Evolutionary conservation across 129 eudicot species (phyloP), one percentile per base, ranked within the genome.

Genomic region (Artemisia tridentata): DNA sequence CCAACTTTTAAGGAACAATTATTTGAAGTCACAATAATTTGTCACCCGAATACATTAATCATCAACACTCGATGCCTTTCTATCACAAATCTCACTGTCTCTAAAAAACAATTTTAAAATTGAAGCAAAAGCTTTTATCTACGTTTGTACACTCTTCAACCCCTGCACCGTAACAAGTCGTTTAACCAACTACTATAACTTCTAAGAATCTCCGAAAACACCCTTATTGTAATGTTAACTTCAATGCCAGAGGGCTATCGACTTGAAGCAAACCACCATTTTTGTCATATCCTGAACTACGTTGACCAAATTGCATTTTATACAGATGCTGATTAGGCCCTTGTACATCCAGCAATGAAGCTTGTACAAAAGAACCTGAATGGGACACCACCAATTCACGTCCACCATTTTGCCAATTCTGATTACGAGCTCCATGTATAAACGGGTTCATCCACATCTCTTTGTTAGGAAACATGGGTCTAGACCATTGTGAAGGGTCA

Each of bases 401-500:
- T 38, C 45, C 45, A 38, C 10, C 45, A 38, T 38, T 38, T 38
- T 38, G 45, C 45, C 45, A 38, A 7, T 38, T 8, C 45, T 38
- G 45, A 38, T 38, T 38, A 38, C 45, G 45, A 38, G 45, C 45
- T 38, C 45, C 45, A 38, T 7, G 49, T 13, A 75, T 59, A 27
- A 67, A 19, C 19, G 46, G 74, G 25, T 55, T 75, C 67, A 57
- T 50, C 84, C 80, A 80, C 27, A 73, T 59, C 68, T 79, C 68
- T 57, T 75, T 80, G 29, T 67, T 72, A 15, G 84, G 75, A 7
- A 62, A 72, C 63, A 62, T 25, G 2, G 78, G 75, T 64, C 74
- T 74, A 1, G 65, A 43, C 80, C 80, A 77, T 52, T 77, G 80
- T 50, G 80, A 77, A n/a, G 75, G 80, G 71, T 77, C 80, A 34